phyloP scores from a whole-genome alignment of 208 protist genomes.

The Leishmania tropica region DNA sequence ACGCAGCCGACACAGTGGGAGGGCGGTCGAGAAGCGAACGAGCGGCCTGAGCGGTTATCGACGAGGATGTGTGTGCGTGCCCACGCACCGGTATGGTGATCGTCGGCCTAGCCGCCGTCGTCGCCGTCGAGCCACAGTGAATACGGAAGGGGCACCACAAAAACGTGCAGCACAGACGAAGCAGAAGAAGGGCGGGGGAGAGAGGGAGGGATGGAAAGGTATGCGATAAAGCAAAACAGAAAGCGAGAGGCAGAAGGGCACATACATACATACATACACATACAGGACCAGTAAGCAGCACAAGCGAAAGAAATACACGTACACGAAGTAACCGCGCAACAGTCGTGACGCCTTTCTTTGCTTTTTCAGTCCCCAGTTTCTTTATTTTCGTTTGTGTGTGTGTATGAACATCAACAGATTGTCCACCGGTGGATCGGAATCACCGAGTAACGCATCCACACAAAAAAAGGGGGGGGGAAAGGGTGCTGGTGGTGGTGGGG shows the following conservation, averaged over 20 bases:
- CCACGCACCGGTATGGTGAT: background rate
- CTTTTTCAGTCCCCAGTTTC: background rate
- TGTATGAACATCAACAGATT: background rate
- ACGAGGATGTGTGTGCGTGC: background rate
- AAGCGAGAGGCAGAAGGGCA: background rate
- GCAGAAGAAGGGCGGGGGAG: background rate
- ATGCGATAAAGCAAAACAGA: background rate
- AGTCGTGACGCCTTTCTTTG: background rate
- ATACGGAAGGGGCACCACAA: background rate
- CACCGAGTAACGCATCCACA: background rate
- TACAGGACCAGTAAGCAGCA: background rate
- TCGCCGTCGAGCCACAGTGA: background rate
- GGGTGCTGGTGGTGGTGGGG: background rate
- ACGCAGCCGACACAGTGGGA: background rate
- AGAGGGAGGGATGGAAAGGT: background rate
- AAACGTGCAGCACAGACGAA: background rate
- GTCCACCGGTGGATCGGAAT: background rate
- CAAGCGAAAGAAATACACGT: background rate
- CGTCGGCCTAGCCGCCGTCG: background rate
- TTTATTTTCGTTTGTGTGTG: background rate
- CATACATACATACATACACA: background rate
- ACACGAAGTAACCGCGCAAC: background rate
- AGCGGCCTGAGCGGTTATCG: background rate
- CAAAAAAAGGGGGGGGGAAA: background rate
- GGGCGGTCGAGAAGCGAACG: background rate